Evolutionary conservation across 1,139 yeast genomes (phyloP).

Genomic region (Scheffersomyces stambukii): DNA sequence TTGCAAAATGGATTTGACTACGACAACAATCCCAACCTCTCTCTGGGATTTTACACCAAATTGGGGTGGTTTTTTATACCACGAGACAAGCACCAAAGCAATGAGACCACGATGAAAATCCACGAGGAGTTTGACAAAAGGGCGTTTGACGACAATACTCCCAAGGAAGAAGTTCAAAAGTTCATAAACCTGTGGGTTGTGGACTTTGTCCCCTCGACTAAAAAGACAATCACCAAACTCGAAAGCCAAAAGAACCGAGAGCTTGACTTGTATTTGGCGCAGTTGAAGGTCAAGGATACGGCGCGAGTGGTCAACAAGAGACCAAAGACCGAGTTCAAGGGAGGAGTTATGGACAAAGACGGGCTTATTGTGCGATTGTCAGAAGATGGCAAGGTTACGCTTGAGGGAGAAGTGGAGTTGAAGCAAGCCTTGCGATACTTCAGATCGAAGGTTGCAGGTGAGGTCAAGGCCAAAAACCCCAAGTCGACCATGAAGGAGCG

Average conservation of each 20-base stretch:
- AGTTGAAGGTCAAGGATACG: no score
- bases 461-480: slow-evolving; percentile 3
- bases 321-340: no score
- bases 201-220: background rate
- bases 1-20: slow-evolving; percentile 3
- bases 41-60: slow-evolving; percentile 20
- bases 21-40: slow-evolving; percentile 12
- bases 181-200: slow-evolving; percentile 5
- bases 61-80: slow-evolving; percentile 35
- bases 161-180: slow-evolving; percentile 4
- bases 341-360: no score
- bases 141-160: slow-evolving; percentile 2
- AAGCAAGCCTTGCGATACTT: slow-evolving; percentile 7
- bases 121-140: slow-evolving; percentile 2
- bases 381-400: slow-evolving; percentile 5
- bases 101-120: slow-evolving; percentile 10
- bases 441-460: no score
- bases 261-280: no score
- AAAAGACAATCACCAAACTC: background rate
- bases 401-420: slow-evolving; percentile 2
- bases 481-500: background rate
- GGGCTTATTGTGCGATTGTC: no score
- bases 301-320: no score
- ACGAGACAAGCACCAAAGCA: slow-evolving; percentile 10
- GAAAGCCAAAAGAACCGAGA: no score